These are phyloP conservation scores for Nepenthes mirabilis DNA, from an alignment of 148 eudicot species.

Conservation along the genomic window DNA sequence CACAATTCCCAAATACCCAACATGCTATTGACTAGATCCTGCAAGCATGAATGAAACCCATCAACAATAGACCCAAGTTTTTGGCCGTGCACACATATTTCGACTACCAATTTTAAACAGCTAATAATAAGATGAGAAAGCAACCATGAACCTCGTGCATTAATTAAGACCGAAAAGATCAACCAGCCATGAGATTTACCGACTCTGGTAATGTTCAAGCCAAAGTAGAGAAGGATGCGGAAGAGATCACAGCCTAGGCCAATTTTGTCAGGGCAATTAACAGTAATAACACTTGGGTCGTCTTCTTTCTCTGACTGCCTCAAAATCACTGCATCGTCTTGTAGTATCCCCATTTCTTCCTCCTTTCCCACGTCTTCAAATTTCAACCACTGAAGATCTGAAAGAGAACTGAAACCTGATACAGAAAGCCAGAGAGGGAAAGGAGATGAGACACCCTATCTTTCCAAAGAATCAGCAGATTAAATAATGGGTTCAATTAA, in stretches of 20 bases:
- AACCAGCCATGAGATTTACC: conserved; percentile 25
- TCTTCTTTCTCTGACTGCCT: conserved; percentile 50
- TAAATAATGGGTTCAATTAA: too few relatives aligned
- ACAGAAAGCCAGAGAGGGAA: not conserved
- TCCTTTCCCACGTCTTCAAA: conserved; percentile 3
- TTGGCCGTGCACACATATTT: too few relatives aligned
- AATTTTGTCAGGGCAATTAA: conserved; percentile 91
- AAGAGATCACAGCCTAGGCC: conserved; percentile 84
- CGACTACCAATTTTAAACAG: too few relatives aligned
- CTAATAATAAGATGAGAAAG: not conserved
- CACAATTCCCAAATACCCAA: too few relatives aligned
- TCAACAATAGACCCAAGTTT: too few relatives aligned
- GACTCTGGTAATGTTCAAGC: conserved; percentile 43
- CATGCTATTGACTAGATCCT: too few relatives aligned
- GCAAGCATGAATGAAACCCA: not conserved
- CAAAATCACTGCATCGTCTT: conserved; percentile 65
- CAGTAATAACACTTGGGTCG: conserved; percentile 66
- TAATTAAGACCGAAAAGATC: not conserved
- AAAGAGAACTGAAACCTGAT: not conserved
- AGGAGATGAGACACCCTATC: not conserved
- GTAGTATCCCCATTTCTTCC: conserved; percentile 46
- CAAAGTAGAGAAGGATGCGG: conserved; percentile 68
- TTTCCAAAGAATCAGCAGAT: not conserved
- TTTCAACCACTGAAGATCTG: not conserved
- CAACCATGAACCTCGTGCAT: not conserved